Evolutionary conservation across 108 stramenopile species (phyloP).

Genomic region (Mayamaea pseudoterrestris): DNA sequence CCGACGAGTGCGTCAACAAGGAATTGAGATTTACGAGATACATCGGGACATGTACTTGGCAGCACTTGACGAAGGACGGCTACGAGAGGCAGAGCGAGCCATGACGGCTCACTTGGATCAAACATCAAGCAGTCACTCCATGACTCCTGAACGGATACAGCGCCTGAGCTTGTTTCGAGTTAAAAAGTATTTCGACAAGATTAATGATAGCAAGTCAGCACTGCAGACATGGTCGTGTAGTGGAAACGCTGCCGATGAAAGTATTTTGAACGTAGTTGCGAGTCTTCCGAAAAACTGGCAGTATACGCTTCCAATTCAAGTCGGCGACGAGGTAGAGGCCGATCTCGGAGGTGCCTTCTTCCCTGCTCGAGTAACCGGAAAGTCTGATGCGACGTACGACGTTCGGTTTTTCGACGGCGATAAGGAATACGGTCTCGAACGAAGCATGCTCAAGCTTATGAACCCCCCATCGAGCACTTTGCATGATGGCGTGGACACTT

Average conservation of each 20-base stretch:
- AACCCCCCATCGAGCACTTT: slow-evolving; percentile 46
- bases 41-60: slow-evolving; percentile 81
- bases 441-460: slow-evolving; percentile 44
- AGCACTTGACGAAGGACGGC: slow-evolving; percentile 63
- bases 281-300: slow-evolving; percentile 51
- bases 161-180: slow-evolving; percentile 65
- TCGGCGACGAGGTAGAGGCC: slow-evolving; percentile 70
- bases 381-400: slow-evolving; percentile 35
- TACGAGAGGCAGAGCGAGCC: slow-evolving; percentile 47
- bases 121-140: slow-evolving; percentile 2
- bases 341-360: slow-evolving; percentile 80
- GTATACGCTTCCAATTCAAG: slow-evolving; percentile 44
- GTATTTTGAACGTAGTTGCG: slow-evolving; percentile 1
- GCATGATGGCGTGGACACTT: slow-evolving; percentile 34
- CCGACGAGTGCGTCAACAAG: slow-evolving; percentile 37
- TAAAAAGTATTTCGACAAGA: slow-evolving; percentile 48
- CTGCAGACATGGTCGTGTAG: slow-evolving; percentile 39
- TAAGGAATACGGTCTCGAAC: slow-evolving; percentile 41
- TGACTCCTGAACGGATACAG: slow-evolving; percentile 64
- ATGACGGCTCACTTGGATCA: slow-evolving; percentile 58
- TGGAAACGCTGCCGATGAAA: slow-evolving; percentile 7
- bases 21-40: slow-evolving; percentile 48
- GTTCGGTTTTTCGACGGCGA: slow-evolving; percentile 81
- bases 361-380: slow-evolving; percentile 43
- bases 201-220: slow-evolving; percentile 36